These are phyloP conservation scores for Cyanophora paradoxa DNA, from an alignment of 78 protist genomes.

Conservation along the genomic window DNA sequence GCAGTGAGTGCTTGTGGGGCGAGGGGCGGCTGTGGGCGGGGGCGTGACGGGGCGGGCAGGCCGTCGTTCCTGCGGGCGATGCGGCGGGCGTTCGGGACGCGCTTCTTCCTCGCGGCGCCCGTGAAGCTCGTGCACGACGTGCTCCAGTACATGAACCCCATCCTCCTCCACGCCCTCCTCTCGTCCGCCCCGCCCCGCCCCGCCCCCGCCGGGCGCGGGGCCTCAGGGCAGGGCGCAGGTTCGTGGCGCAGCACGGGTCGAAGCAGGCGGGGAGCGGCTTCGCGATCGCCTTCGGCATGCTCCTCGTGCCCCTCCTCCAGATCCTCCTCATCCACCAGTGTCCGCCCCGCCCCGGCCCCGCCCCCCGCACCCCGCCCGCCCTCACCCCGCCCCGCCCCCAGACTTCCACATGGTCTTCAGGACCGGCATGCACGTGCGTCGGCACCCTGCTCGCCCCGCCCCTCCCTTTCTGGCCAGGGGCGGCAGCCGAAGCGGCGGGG, in stretches of 20 bases:
- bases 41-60: too few relatives aligned
- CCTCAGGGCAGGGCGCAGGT: too few relatives aligned
- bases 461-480: not conserved
- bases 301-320: not conserved
- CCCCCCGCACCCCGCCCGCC: not conserved
- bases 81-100: not conserved
- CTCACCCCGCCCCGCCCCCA: too few relatives aligned
- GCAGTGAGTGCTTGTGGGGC: too few relatives aligned
- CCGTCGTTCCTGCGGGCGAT: not conserved
- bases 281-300: not conserved
- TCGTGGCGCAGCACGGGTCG: too few relatives aligned
- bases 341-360: not conserved
- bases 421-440: not conserved
- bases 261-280: too few relatives aligned
- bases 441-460: not conserved
- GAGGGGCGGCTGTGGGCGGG: too few relatives aligned
- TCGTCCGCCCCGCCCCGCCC: too few relatives aligned
- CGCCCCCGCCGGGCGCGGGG: too few relatives aligned
- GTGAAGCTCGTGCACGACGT: not conserved
- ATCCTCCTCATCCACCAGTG: not conserved
- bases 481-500: not conserved
- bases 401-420: too few relatives aligned
- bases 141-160: not conserved
- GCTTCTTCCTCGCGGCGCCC: not conserved
- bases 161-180: not conserved